Conservation (phyloP, 1,139 yeast genomes). For the Blastobotrys proliferans region DNA sequence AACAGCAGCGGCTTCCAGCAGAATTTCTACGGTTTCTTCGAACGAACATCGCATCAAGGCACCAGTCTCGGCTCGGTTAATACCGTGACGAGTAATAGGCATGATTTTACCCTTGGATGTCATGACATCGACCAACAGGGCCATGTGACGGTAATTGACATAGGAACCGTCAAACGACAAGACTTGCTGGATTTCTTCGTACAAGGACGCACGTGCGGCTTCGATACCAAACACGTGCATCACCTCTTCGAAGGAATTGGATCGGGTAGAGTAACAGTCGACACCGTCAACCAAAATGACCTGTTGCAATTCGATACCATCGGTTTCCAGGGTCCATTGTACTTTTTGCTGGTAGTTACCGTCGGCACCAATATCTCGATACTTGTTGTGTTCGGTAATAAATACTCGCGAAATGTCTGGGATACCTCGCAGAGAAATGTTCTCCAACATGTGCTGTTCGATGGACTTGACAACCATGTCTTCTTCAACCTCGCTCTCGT, state of each 20-base stretch:
- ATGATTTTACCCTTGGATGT: slow-evolving; percentile 97
- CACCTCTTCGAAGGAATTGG: slow-evolving; percentile 95
- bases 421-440: slow-evolving; percentile 93
- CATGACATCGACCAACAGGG: slow-evolving; percentile 95
- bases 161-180: slow-evolving; percentile 99
- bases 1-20: slow-evolving; percentile 96
- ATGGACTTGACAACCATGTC: slow-evolving; percentile 94
- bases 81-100: slow-evolving; percentile 99
- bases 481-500: slow-evolving; percentile 93
- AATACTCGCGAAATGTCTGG: slow-evolving; percentile 89
- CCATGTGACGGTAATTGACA: slow-evolving; percentile 98
- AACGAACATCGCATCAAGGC: slow-evolving; percentile 99
- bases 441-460: slow-evolving; percentile 94
- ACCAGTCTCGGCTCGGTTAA: slow-evolving; percentile 97
- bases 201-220: slow-evolving; percentile 93
- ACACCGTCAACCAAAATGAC: slow-evolving; percentile 96
- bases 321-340: slow-evolving; percentile 98
- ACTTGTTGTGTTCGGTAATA: slow-evolving; percentile 90
- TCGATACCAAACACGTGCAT: slow-evolving; percentile 96
- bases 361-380: slow-evolving; percentile 67
- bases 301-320: slow-evolving; percentile 94
- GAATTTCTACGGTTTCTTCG: slow-evolving; percentile 97
- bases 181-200: slow-evolving; percentile 90
- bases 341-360: slow-evolving; percentile 88
- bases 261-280: slow-evolving; percentile 82